Percentiles rank a stretch among this genome's conserved stretches.
These are phyloP conservation scores for Penicillium digitatum DNA, from an alignment of 2,329 filamentous ascomycete species.

Conservation along the genomic window DNA sequence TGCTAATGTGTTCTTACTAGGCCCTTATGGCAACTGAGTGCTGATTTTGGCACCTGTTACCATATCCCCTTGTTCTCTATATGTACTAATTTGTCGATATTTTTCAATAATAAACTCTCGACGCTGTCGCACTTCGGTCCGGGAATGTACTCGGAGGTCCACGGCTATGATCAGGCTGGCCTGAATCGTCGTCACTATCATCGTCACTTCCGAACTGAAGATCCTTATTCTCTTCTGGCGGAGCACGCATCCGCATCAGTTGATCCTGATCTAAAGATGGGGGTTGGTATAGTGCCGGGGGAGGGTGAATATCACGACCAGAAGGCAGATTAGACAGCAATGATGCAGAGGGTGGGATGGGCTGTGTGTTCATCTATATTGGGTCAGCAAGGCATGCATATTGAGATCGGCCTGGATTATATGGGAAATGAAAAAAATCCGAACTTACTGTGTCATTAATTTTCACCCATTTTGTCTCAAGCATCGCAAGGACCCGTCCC, in stretches of 20 bases:
- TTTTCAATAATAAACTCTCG: constrained; percentile 35
- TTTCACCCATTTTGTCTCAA: constrained; percentile 85
- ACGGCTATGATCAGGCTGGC: constrained; percentile 12
- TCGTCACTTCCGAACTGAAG: constrained; percentile 39
- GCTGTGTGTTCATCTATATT: constrained; percentile 70
- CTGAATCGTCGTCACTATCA: constrained; percentile 42
- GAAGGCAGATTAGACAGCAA: constrained; percentile 77
- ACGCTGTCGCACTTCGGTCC: constrained; percentile 29
- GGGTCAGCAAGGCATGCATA: constrained; percentile 3
- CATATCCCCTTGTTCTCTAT: background rate
- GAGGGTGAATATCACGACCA: constrained; percentile 74
- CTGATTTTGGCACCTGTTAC: background rate
- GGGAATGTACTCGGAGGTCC: constrained; percentile 36
- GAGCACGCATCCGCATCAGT: constrained; percentile 57
- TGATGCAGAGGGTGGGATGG: constrained; percentile 66
- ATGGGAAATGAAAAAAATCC: background rate
- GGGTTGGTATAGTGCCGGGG: constrained; percentile 62
- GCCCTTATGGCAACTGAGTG: background rate
- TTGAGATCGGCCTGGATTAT: background rate
- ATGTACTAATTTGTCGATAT: background rate
- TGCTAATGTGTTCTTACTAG: background rate
- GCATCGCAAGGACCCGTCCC: constrained; percentile 75
- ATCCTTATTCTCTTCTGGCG: constrained; percentile 49
- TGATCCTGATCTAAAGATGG: constrained; percentile 62
- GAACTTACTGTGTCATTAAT: constrained; percentile 79